Conservation (phyloP, 78 protist genomes). For the Creolimax fragrantissima region DNA sequence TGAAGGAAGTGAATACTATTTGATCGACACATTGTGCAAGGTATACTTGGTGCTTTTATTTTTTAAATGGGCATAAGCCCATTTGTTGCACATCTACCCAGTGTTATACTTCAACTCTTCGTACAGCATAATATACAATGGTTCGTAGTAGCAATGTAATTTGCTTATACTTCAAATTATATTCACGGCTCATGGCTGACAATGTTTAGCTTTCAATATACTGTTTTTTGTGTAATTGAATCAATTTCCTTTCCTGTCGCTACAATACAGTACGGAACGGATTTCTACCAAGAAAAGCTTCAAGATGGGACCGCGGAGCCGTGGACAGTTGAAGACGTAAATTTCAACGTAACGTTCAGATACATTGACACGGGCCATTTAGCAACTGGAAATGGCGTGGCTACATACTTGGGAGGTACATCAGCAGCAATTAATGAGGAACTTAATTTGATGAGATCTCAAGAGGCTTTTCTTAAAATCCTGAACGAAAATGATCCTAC, state of each 20-base stretch:
- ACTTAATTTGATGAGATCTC: not conserved
- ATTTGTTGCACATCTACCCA: no score
- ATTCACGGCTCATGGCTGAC: not conserved
- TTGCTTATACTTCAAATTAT: not conserved
- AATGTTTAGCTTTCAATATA: not conserved
- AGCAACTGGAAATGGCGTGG: not conserved
- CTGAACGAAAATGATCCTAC: not conserved
- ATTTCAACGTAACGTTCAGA: not conserved
- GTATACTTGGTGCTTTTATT: not conserved
- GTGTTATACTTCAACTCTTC: no score
- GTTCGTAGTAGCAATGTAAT: not conserved
- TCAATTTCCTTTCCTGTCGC: not conserved
- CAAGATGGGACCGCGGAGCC: not conserved
- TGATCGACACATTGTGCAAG: not conserved
- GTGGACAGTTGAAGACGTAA: not conserved
- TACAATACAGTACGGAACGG: not conserved
- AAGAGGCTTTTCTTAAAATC: not conserved
- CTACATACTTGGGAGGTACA: not conserved
- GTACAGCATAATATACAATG: not conserved
- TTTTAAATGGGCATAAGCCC: no score
- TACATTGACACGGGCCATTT: not conserved
- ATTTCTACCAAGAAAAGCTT: not conserved
- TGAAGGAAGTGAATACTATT: not conserved
- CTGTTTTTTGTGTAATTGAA: not conserved
- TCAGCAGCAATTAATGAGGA: not conserved